A percentile compares a stretch with the other conserved stretches of the same genome.
Conservation (phyloP, 2,329 filamentous ascomycete genomes). For the Malbranchea cinnamomea region DNA sequence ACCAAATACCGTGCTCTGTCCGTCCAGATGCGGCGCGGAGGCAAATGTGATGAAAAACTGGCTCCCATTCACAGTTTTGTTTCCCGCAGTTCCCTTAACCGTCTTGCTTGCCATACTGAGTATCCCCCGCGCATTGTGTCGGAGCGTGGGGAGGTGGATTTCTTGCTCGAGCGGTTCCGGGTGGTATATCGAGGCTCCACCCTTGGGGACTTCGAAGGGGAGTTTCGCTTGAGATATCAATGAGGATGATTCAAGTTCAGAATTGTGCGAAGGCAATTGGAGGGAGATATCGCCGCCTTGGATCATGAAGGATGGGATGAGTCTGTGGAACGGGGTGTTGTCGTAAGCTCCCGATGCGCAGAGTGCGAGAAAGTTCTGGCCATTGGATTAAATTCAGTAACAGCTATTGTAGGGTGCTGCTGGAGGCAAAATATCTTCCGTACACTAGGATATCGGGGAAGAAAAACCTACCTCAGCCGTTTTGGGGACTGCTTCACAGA, state of each 20-base stretch:
- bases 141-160: conserved; percentile 40
- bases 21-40: conserved; percentile 47
- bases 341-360: conserved; percentile 48
- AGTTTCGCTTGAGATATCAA: conserved; percentile 27
- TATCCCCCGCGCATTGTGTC: conserved; percentile 42
- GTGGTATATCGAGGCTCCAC: conserved; percentile 41
- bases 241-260: no score
- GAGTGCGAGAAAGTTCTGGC: conserved; percentile 51
- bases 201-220: conserved; percentile 36
- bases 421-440: no score
- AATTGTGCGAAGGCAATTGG: conserved; percentile 26
- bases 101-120: conserved; percentile 45
- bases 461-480: conserved; percentile 55
- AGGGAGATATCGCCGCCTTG: conserved; percentile 43
- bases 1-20: conserved; percentile 53
- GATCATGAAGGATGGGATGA: conserved; percentile 50
- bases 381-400: no score
- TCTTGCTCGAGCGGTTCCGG: conserved; percentile 45
- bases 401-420: no score
- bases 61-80: conserved; percentile 34
- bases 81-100: conserved; percentile 21
- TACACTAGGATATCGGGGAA: neutral
- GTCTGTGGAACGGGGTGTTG: conserved; percentile 46
- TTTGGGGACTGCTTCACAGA: conserved; percentile 87
- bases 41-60: conserved; percentile 53